phyloP scores from a whole-genome alignment of 2,329 filamentous ascomycete genomes.

The Chlorencoelia australis region DNA sequence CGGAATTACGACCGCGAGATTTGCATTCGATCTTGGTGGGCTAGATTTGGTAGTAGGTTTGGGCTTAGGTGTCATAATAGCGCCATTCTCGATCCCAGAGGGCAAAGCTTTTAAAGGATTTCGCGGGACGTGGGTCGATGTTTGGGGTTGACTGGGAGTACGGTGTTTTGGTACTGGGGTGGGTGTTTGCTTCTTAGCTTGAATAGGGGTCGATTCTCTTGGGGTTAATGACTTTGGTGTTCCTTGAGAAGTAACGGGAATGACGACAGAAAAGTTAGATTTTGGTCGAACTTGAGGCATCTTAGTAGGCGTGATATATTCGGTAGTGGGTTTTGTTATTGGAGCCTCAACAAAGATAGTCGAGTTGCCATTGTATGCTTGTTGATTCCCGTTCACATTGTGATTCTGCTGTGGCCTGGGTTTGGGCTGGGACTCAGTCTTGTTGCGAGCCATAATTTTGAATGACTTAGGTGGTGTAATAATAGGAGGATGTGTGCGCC shows the following conservation, averaged over 20 bases:
- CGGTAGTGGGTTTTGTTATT: slow-evolving; percentile 4
- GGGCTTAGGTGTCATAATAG: too few relatives aligned
- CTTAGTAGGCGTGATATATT: slow-evolving; percentile 14
- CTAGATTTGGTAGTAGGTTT: too few relatives aligned
- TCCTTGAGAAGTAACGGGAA: slow-evolving; percentile 11
- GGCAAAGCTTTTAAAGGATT: too few relatives aligned
- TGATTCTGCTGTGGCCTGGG: slow-evolving; percentile 7
- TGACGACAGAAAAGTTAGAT: slow-evolving; percentile 19
- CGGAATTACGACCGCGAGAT: slow-evolving; percentile 18
- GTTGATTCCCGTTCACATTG: not conserved
- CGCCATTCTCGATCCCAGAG: too few relatives aligned
- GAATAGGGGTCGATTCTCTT: not conserved
- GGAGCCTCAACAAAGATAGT: slow-evolving; percentile 4
- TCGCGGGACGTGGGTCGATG: slow-evolving; percentile 2
- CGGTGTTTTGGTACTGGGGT: not conserved
- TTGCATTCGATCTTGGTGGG: slow-evolving; percentile 11
- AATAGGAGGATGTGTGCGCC: slow-evolving; percentile 20
- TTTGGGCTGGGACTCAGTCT: slow-evolving; percentile 13
- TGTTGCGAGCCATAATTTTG: too few relatives aligned
- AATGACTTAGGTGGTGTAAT: too few relatives aligned
- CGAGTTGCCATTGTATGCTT: too few relatives aligned
- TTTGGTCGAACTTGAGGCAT: slow-evolving; percentile 30
- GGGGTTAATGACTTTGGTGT: not conserved
- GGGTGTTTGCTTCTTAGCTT: not conserved
- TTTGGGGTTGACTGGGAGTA: not conserved